Conservation (phyloP, 805 yeast genomes). For the Saturnispora hagleri region DNA sequence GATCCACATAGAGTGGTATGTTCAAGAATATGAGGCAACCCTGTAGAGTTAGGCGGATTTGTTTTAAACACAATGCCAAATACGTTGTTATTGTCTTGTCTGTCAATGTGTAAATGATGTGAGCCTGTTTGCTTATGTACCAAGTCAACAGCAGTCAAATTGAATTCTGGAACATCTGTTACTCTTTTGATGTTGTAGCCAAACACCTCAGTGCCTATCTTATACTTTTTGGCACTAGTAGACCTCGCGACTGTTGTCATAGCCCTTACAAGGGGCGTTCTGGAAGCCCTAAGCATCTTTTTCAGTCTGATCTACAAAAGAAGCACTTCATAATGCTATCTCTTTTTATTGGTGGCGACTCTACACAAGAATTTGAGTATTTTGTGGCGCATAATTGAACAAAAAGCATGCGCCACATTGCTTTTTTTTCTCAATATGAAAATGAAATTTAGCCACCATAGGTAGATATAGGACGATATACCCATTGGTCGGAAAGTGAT, state of each 20-base stretch:
- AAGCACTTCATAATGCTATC: background rate
- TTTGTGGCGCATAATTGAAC: background rate
- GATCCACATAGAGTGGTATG: conserved; percentile 97
- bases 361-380: background rate
- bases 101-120: conserved; percentile 75
- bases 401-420: background rate
- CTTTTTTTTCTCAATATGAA: background rate
- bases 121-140: conserved; percentile 64
- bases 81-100: conserved; percentile 77
- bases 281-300: background rate
- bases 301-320: background rate
- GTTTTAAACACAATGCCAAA: conserved; percentile 88
- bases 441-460: background rate
- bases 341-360: background rate
- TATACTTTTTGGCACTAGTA: conserved; percentile 35
- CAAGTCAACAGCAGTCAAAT: conserved; percentile 68
- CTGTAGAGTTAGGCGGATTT: conserved; percentile 89
- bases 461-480: background rate
- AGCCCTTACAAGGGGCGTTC: background rate
- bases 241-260: conserved; percentile 9
- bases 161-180: conserved; percentile 69
- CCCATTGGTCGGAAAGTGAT: background rate
- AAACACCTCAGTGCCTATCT: conserved; percentile 50
- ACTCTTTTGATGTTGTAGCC: conserved; percentile 63
- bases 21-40: conserved; percentile 92